Conservation (phyloP, 495 filamentous ascomycete species). For the Terfezia boudieri region DNA sequence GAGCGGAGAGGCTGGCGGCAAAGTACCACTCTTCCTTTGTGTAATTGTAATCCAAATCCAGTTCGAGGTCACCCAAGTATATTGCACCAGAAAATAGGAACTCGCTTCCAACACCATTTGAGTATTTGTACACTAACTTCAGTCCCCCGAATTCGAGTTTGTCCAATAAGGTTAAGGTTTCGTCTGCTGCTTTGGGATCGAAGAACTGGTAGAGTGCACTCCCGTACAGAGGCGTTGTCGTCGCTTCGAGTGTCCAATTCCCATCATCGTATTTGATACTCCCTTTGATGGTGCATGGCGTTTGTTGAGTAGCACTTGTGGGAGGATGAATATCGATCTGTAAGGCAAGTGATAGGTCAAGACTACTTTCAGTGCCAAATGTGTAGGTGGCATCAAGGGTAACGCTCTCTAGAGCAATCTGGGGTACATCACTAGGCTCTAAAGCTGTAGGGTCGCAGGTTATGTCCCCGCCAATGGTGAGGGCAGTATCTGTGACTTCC, state of each 20-base stretch:
- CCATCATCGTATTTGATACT: not conserved
- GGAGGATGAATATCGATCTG: not conserved
- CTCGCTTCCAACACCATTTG: not conserved
- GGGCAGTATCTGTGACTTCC: not conserved
- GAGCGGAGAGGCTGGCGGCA: not conserved
- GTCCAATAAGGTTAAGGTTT: slow-evolving; percentile 5
- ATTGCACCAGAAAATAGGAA: slow-evolving; percentile 11
- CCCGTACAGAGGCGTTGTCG: slow-evolving; percentile 2
- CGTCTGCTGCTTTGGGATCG: slow-evolving; percentile 1
- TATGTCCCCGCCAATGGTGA: slow-evolving; percentile 3
- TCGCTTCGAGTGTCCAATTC: slow-evolving; percentile 1
- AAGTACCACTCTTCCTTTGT: slow-evolving; percentile 5
- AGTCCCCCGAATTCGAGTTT: slow-evolving; percentile 5
- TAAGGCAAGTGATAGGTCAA: not conserved
- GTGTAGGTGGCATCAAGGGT: not conserved
- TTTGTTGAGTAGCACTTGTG: not conserved
- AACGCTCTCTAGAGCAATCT: slow-evolving; percentile 4
- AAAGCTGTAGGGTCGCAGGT: not conserved
- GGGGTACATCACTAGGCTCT: not conserved
- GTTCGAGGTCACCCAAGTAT: slow-evolving; percentile 7
- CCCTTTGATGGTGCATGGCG: not conserved
- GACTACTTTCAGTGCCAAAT: not conserved
- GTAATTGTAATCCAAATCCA: slow-evolving; percentile 7
- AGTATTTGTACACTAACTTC: slow-evolving; percentile 10
- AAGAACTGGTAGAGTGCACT: slow-evolving; percentile 9